These are phyloP conservation scores for Camellia lanceoleosa DNA, from an alignment of 148 eudicot genomes.

Conservation along the genomic window DNA sequence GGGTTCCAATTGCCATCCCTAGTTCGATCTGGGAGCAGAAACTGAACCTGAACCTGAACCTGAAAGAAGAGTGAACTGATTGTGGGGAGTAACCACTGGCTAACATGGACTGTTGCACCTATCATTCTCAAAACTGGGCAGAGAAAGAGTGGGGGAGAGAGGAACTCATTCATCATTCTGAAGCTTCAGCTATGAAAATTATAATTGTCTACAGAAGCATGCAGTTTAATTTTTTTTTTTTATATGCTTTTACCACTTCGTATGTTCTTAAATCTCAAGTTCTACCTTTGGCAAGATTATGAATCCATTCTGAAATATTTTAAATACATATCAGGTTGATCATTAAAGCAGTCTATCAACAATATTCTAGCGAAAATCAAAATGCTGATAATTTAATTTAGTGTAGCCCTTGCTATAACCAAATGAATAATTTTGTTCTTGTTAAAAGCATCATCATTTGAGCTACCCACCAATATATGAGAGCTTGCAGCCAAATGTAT, in stretches of 20 bases:
- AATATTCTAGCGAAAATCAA: background rate
- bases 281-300: background rate
- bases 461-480: background rate
- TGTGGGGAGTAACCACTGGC: no score
- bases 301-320: background rate
- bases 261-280: background rate
- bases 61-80: no score
- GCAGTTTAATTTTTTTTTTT: background rate
- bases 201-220: background rate
- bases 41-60: no score
- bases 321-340: background rate
- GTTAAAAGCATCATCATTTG: background rate
- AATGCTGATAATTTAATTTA: background rate
- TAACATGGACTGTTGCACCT: no score
- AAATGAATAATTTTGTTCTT: background rate
- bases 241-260: background rate
- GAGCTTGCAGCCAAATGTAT: background rate
- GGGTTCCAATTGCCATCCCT: no score
- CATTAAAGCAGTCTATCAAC: background rate
- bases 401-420: background rate
- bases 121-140: no score
- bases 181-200: background rate
- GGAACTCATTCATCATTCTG: no score
- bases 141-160: no score
- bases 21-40: no score